Evolutionary conservation across 257 asterid genomes (phyloP).

Genomic region (Paulownia fortunei): DNA sequence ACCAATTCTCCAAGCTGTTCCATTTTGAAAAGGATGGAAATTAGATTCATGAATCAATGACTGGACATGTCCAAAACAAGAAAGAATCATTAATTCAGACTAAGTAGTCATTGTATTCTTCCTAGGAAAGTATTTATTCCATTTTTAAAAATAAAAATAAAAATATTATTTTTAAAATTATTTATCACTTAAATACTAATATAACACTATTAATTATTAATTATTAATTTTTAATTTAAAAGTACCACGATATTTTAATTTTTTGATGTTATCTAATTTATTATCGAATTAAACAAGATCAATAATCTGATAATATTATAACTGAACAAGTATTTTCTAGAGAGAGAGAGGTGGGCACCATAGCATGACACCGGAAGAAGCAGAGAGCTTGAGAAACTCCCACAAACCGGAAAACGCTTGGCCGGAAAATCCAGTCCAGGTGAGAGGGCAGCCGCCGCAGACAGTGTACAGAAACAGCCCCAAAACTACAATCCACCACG

Average conservation of each 20-base stretch:
- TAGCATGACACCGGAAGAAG: conserved; percentile 92
- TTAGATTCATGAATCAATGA: not conserved
- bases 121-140: too few species aligned
- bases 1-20: conserved; percentile 80
- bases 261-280: too few species aligned
- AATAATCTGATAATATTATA: too few species aligned
- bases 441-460: conserved; percentile 74
- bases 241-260: too few species aligned
- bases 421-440: conserved; percentile 78
- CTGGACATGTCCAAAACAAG: not conserved
- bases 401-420: conserved; percentile 87
- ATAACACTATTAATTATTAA: not conserved
- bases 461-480: conserved; percentile 56
- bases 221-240: too few species aligned
- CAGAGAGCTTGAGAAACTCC: conserved; percentile 79
- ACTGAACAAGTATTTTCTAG: too few species aligned
- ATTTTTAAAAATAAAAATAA: too few species aligned
- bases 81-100: not conserved
- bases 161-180: too few species aligned
- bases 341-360: conserved; percentile 47
- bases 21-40: not conserved
- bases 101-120: too few species aligned
- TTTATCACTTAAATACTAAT: not conserved
- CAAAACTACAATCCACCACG: conserved; percentile 65
- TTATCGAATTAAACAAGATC: too few species aligned